Percentiles rank a stretch among this genome's conserved stretches.
Evolutionary conservation across 176 grass and related monocot genomes (phyloP).

Genomic region (Triticum urartu): DNA sequence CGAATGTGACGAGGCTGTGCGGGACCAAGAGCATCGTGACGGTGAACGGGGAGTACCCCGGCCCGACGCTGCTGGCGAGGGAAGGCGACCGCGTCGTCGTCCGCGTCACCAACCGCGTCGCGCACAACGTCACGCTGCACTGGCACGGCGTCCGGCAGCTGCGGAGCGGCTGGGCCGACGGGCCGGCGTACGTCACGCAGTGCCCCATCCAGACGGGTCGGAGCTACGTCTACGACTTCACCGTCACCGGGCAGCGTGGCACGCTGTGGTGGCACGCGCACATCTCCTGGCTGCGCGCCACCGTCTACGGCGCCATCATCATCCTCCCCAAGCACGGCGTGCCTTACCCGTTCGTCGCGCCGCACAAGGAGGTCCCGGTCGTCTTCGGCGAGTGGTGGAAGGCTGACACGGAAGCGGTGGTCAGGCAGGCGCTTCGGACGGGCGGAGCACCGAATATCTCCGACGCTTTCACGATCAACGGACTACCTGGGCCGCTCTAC

Average conservation of each 20-base stretch:
- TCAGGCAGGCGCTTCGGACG: conserved; percentile 26
- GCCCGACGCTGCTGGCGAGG: conserved; percentile 47
- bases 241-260: conserved; percentile 54
- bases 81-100: conserved; percentile 69
- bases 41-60: conserved; percentile 74
- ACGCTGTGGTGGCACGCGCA: too few species aligned
- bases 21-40: conserved; percentile 64
- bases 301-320: conserved; percentile 64
- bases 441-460: conserved; percentile 54
- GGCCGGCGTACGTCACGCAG: conserved; percentile 79
- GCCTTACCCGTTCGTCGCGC: conserved; percentile 60
- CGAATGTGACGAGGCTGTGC: conserved; percentile 68
- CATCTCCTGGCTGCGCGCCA: conserved; percentile 76
- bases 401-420: conserved; percentile 42
- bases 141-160: conserved; percentile 81
- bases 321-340: conserved; percentile 68
- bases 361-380: conserved; percentile 60
- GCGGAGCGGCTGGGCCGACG: conserved; percentile 60
- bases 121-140: conserved; percentile 68
- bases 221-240: conserved; percentile 83
- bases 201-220: conserved; percentile 72
- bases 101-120: conserved; percentile 66
- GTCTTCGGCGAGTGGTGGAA: conserved; percentile 79
- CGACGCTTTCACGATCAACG: conserved; percentile 67
- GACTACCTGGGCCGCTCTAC: conserved; percentile 53